Conservation (phyloP, 164 flowering plant genomes). For the Nelumbo lutea region DNA sequence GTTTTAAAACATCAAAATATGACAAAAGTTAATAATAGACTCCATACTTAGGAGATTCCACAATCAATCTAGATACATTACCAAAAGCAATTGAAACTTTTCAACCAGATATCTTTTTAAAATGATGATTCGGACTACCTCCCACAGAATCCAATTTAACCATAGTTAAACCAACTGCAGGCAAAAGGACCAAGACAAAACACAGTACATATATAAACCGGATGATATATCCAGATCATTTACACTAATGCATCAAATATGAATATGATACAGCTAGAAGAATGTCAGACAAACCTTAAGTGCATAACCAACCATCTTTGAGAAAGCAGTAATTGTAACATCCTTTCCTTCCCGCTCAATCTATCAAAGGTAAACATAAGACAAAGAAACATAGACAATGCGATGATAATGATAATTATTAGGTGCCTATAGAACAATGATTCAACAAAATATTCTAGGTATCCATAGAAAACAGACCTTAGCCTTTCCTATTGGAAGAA, state of each 20-base stretch:
- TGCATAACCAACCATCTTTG: constrained; percentile 88
- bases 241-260: background rate
- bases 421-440: background rate
- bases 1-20: too few relatives aligned
- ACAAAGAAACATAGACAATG: background rate
- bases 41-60: too few relatives aligned
- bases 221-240: background rate
- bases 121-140: background rate
- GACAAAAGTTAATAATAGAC: too few relatives aligned
- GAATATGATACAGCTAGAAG: background rate
- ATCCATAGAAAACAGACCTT: constrained; percentile 40
- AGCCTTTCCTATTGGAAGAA: constrained; percentile 87
- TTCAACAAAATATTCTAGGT: background rate
- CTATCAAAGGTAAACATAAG: constrained; percentile 21
- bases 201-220: background rate
- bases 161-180: background rate
- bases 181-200: background rate
- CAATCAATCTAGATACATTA: background rate
- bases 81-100: background rate
- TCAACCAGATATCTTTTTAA: too few relatives aligned
- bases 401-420: background rate
- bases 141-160: background rate
- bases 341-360: constrained; percentile 85
- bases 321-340: constrained; percentile 81
- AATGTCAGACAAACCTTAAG: constrained; percentile 59